A percentile compares a stretch with the other conserved stretches of the same genome.
phyloP scores from a whole-genome alignment of 2,329 filamentous ascomycete species.

The Monilinia fructicola region DNA sequence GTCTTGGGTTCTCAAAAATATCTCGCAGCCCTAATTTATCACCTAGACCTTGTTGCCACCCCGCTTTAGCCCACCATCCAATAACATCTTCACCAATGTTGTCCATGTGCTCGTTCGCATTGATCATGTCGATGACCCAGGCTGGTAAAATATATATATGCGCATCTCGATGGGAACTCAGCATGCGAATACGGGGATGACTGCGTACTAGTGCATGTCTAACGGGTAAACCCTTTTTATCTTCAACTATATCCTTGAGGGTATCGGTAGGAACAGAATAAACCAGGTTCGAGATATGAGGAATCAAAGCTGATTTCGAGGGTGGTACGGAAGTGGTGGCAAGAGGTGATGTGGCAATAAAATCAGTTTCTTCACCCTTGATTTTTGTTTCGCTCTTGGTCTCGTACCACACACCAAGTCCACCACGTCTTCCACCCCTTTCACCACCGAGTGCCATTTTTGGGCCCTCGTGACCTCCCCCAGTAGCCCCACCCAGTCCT shows the following conservation, averaged over 20 bases:
- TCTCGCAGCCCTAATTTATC: slow-evolving; percentile 73
- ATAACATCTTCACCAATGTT: slow-evolving; percentile 89
- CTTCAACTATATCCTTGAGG: slow-evolving; percentile 77
- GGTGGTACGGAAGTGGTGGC: slow-evolving; percentile 56
- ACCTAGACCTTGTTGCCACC: slow-evolving; percentile 80
- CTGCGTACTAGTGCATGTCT: slow-evolving; percentile 73
- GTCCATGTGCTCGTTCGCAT: slow-evolving; percentile 76
- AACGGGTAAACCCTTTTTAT: slow-evolving; percentile 69
- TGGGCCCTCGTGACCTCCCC: slow-evolving; percentile 47
- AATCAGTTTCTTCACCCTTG: slow-evolving; percentile 92
- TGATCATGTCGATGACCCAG: slow-evolving; percentile 85
- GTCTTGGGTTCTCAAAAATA: slow-evolving; percentile 54
- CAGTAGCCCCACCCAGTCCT: slow-evolving; percentile 63
- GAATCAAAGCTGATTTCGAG: slow-evolving; percentile 63
- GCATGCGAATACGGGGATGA: slow-evolving; percentile 74
- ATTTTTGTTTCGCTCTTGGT: slow-evolving; percentile 74
- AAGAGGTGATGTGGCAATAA: slow-evolving; percentile 75
- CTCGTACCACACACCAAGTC: slow-evolving; percentile 87
- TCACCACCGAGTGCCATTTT: slow-evolving; percentile 55
- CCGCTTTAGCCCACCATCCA: slow-evolving; percentile 92
- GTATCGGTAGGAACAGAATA: slow-evolving; percentile 86
- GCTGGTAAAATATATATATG: slow-evolving; percentile 93
- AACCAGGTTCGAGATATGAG: slow-evolving; percentile 74
- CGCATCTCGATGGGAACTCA: slow-evolving; percentile 82
- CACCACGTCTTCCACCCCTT: slow-evolving; percentile 66